Evolutionary conservation across 192 early-diverging fungal genomes (phyloP), one percentile per base, ranked within the genome.

Genomic region (Coemansia sp.): DNA sequence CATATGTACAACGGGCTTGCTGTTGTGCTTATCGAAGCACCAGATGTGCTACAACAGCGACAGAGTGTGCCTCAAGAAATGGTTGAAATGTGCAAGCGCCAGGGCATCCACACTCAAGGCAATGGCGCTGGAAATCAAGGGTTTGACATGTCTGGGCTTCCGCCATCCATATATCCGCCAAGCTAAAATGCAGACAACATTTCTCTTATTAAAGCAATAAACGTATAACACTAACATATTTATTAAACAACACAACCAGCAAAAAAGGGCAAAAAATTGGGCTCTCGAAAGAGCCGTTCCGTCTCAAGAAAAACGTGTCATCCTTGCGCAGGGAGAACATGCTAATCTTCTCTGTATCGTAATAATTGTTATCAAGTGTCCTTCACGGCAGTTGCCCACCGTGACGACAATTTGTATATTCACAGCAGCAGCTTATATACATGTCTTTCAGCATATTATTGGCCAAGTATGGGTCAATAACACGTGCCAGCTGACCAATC

Each of bases 91-190:
- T 94, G 90, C 71, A 66, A 64, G 17, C 64, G 68, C 23, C 77
- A 83, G 47, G 86, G 84, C 20, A 83, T 85, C 21, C 65, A 77
- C 17, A 72, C 74, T 40, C 31, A 47, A 20, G 91, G 91, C 10
- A 94, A 94, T 53, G 93, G 87, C 34, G 86, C 85, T 22, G 93
- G 93, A 37, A 91, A 88, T 9, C 49, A 74, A 15, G 87, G 84
- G 14, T 62, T 86, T 52, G 83, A 91, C 68, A 60, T 94, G 40
- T 66, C 62, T 14, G 89, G 89, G 25, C 81, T 76, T 8, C 68
- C 74, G 2, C 19, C 49, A 8, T 49, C 53, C 11, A 10, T 53
- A 2, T 53, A 53, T 53, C 51, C 28, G 51, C 5, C 44, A 47
- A 15, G 14, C 9, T 47, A 47, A 15, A 47, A 40, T 40, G 2